Evolutionary conservation across 441 rosid species (phyloP).

Genomic region (Pelargonium citronellum): DNA sequence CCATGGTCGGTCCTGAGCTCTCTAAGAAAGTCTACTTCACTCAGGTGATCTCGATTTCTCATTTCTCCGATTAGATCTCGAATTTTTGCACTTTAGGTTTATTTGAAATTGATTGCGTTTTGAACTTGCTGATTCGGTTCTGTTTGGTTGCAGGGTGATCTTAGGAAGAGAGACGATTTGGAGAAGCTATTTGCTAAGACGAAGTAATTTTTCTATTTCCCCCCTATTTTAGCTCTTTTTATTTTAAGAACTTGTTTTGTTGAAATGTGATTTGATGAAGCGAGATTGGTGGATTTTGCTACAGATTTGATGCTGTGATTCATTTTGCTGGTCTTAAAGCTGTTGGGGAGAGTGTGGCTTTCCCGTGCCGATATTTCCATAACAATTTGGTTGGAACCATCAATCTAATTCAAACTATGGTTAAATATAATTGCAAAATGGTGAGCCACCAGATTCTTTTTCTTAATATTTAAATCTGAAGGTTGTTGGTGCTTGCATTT

Average conservation of each 20-base stretch:
- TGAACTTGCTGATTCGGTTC: background rate
- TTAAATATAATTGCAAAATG: slow-evolving; percentile 56
- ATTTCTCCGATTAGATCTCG: background rate
- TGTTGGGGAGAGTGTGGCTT: slow-evolving; percentile 54
- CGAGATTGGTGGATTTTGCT: too few species aligned
- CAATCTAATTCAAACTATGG: slow-evolving; percentile 59
- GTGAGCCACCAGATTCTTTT: slow-evolving; percentile 21
- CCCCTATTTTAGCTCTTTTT: too few species aligned
- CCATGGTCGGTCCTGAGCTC: background rate
- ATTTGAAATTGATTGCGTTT: background rate
- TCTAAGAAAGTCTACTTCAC: background rate
- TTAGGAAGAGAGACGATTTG: slow-evolving; percentile 56
- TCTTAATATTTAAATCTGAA: too few species aligned
- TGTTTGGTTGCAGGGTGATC: slow-evolving; percentile 44
- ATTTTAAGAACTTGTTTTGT: too few species aligned
- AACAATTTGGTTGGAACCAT: slow-evolving; percentile 66
- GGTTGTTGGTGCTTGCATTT: background rate
- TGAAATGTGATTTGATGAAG: too few species aligned
- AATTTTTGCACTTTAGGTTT: background rate
- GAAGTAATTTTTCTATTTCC: slow-evolving; percentile 25
- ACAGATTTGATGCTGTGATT: too few species aligned
- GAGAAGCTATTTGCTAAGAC: slow-evolving; percentile 55
- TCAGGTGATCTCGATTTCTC: background rate
- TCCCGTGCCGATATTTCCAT: slow-evolving; percentile 57
- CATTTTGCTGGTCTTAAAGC: slow-evolving; percentile 12